Evolutionary conservation across 2,329 filamentous ascomycete genomes (phyloP).

Genomic region (Venturia aucupariae): DNA sequence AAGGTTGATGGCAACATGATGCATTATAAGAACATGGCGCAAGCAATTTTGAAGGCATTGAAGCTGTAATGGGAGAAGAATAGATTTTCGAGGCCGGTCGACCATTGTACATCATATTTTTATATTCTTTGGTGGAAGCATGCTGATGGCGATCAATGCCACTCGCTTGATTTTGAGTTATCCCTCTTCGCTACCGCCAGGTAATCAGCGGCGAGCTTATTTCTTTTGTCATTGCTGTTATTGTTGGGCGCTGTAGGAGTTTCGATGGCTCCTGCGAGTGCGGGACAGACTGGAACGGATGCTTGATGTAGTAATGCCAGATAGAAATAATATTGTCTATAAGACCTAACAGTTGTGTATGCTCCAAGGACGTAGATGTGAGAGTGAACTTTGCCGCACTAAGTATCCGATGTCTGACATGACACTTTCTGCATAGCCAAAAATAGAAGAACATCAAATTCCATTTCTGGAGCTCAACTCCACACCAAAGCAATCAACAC

Average conservation of each 20-base stretch:
- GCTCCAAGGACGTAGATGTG: neutral
- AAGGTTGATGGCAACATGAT: conserved; percentile 86
- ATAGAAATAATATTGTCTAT: neutral
- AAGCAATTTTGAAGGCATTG: conserved; percentile 82
- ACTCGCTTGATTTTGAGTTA: conserved; percentile 5
- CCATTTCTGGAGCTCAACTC: neutral
- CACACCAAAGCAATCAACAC: no score
- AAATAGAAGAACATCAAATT: neutral
- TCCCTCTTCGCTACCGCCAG: neutral
- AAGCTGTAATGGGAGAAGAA: conserved; percentile 47
- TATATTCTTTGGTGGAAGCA: neutral
- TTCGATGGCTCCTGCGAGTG: neutral
- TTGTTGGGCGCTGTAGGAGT: neutral
- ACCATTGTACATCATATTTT: conserved; percentile 6
- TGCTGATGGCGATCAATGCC: conserved; percentile 4
- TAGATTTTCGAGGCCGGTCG: neutral
- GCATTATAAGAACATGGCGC: conserved; percentile 98
- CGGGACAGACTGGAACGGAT: neutral
- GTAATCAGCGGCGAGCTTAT: neutral
- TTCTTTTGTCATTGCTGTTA: neutral
- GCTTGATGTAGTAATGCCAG: conserved; percentile 4
- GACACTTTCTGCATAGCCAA: neutral
- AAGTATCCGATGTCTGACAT: neutral
- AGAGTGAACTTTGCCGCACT: neutral
- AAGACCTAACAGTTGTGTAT: neutral